Base-by-base conservation (phyloP, 2,329 filamentous ascomycete species). In the Aspergillus awamori region DNA sequence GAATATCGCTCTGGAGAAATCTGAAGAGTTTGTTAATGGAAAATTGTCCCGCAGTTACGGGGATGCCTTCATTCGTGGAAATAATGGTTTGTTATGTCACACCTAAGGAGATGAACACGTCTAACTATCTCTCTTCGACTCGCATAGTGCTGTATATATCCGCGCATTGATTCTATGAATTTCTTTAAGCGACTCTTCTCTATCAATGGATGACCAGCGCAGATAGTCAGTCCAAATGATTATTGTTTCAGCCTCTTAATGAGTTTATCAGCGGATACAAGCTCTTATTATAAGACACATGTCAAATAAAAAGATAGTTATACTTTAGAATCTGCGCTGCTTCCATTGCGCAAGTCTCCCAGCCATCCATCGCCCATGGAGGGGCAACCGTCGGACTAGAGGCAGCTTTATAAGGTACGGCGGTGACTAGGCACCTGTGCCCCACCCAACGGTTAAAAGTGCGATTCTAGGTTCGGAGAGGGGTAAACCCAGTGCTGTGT, bases 1-100 rank as follows among this genome's bases (percentile, higher is more conserved):
- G 95, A 99, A 99, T 81, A 97, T 99, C 76, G 94, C 95, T 11
- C 86, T 99, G 30, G 95, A 99, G 79, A 95, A 97, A 80, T 96
- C 93, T 20, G 89, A 92, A 67, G 95, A 99, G 80, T 93, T 89
- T 70, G 90, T 97, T 68, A 90, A 96, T 73, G 94, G 93, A 45
- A 86, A 88, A 66, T 87, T 94, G 79, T 86, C 90, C 70, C 86
- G 91, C 71, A 90, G 86, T 58, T 97, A 97, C 75, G 94, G 94
- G 7, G 94, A 98, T 82, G 92, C 94, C 5, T 98, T 98, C 76
- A 91, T 98, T 60, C 86, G 94, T 77, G 94, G 94, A 69, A 98
- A 98, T 80, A 98, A 98, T 73, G 94, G 94, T 96, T 69, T 72
- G 80, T 69, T 33, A 3, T 47, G 24, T 57, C 33, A 22, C 38